A percentile compares a stretch with the other conserved stretches of the same genome.
Evolutionary conservation across 108 stramenopile genomes (phyloP).

Genomic region (Nitzschia inconspicua): DNA sequence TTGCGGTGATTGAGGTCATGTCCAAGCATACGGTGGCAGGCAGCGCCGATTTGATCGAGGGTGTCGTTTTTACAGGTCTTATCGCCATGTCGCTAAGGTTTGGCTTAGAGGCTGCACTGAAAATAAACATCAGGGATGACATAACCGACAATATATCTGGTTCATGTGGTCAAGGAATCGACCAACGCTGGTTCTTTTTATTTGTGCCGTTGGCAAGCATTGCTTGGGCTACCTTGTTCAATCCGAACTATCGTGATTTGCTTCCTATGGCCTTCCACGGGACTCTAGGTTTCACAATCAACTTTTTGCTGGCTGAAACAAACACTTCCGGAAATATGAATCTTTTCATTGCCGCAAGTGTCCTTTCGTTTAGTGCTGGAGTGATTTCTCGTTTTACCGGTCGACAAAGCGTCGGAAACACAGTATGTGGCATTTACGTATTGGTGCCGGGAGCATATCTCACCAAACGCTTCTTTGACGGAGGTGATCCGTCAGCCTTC

Average conservation of each 20-base stretch:
- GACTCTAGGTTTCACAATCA: slow-evolving; percentile 4
- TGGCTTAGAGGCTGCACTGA: slow-evolving; percentile 5
- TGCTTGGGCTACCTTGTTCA: slow-evolving; percentile 18
- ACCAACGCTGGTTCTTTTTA: slow-evolving; percentile 11
- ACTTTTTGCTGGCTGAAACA: too few relatives aligned
- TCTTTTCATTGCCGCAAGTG: slow-evolving; percentile 14
- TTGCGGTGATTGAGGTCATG: slow-evolving; percentile 33
- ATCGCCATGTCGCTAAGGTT: slow-evolving; percentile 29
- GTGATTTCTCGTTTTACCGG: slow-evolving; percentile 28
- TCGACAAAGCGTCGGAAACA: slow-evolving; percentile 28
- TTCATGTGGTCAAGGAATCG: slow-evolving; percentile 4
- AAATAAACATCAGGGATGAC: too few relatives aligned
- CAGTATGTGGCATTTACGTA: slow-evolving; percentile 22
- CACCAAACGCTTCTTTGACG: slow-evolving; percentile 7
- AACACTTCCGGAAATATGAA: too few relatives aligned
- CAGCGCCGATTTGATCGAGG: slow-evolving; percentile 34
- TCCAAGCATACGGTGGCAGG: slow-evolving; percentile 25
- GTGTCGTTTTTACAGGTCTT: slow-evolving; percentile 25
- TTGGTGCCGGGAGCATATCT: slow-evolving; percentile 28
- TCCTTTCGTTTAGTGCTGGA: slow-evolving; percentile 22
- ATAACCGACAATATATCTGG: too few relatives aligned
- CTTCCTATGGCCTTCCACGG: slow-evolving; percentile 25
- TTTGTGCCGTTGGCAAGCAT: slow-evolving; percentile 11
- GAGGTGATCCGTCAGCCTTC: neutral
- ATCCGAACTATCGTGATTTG: neutral